Evolutionary conservation across 306 rosid species (phyloP).

Genomic region (Cucumis cinereus): DNA sequence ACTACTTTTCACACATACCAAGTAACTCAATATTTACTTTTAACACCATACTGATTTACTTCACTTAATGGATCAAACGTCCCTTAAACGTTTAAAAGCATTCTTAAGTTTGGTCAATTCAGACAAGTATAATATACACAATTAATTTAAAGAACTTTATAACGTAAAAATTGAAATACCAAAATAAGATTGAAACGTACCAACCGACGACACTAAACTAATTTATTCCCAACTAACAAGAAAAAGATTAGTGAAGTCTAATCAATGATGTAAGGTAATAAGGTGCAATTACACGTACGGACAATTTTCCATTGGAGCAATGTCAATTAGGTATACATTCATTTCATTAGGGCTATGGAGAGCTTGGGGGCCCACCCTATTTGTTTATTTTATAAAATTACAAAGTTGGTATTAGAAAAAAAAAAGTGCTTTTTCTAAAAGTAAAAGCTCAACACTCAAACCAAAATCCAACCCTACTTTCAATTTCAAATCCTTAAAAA

Average conservation of each 20-base stretch:
- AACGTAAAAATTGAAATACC: too few relatives aligned
- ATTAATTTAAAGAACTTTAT: too few relatives aligned
- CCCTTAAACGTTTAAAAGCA: too few relatives aligned
- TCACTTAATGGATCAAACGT: too few relatives aligned
- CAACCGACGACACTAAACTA: too few relatives aligned
- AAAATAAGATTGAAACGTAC: too few relatives aligned
- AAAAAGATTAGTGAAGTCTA: not conserved
- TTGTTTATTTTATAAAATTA: not conserved
- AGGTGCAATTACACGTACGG: not conserved
- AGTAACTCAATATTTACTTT: too few relatives aligned
- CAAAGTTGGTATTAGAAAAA: not conserved
- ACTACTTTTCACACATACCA: too few relatives aligned
- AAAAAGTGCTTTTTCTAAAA: slow-evolving; percentile 1
- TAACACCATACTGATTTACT: too few relatives aligned
- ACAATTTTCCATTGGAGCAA: not conserved
- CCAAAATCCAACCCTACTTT: not conserved
- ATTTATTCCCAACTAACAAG: not conserved
- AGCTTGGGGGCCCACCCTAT: not conserved
- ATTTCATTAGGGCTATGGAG: not conserved
- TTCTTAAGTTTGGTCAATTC: too few relatives aligned
- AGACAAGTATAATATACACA: too few relatives aligned
- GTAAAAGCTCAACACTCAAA: not conserved
- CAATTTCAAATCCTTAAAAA: not conserved
- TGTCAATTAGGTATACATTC: not conserved
- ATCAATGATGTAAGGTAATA: not conserved